phyloP scores from a whole-genome alignment of 2,329 filamentous ascomycete species.

The Leptographium galeiforme region DNA sequence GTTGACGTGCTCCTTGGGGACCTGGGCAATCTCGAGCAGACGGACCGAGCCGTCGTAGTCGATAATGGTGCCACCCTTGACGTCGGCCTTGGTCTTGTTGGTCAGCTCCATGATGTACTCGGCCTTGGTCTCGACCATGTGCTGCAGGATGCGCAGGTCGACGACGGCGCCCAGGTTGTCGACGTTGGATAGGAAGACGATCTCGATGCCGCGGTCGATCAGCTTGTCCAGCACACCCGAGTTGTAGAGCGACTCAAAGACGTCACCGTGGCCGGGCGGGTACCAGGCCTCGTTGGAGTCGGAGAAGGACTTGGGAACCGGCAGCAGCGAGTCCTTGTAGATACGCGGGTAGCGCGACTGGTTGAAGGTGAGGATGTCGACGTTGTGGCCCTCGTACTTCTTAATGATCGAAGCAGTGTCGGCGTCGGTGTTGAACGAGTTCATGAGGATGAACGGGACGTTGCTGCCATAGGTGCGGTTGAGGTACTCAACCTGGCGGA shows the following conservation, averaged over 20 bases:
- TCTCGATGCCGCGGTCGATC: constrained; percentile 86
- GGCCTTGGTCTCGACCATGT: constrained; percentile 94
- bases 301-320: constrained; percentile 78
- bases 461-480: constrained; percentile 97
- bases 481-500: constrained; percentile 97
- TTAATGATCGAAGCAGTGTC: constrained; percentile 99
- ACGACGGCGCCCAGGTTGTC: constrained; percentile 98
- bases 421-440: constrained; percentile 99
- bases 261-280: constrained; percentile 96
- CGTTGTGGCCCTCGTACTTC: constrained; percentile 99
- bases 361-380: constrained; percentile 99
- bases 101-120: constrained; percentile 99
- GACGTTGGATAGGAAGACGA: constrained; percentile 97
- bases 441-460: constrained; percentile 98
- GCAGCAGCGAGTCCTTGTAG: constrained; percentile 93
- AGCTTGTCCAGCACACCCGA: constrained; percentile 96
- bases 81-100: constrained; percentile 99
- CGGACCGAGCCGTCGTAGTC: constrained; percentile 96
- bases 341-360: constrained; percentile 97
- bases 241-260: constrained; percentile 99
- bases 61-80: constrained; percentile 99
- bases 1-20: constrained; percentile 99
- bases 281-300: constrained; percentile 96
- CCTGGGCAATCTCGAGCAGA: constrained; percentile 95
- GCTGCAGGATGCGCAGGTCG: constrained; percentile 93